Evolutionary conservation across 257 asterid species (phyloP), one percentile per base, ranked within the genome.

Genomic region (Capsicum baccatum): DNA sequence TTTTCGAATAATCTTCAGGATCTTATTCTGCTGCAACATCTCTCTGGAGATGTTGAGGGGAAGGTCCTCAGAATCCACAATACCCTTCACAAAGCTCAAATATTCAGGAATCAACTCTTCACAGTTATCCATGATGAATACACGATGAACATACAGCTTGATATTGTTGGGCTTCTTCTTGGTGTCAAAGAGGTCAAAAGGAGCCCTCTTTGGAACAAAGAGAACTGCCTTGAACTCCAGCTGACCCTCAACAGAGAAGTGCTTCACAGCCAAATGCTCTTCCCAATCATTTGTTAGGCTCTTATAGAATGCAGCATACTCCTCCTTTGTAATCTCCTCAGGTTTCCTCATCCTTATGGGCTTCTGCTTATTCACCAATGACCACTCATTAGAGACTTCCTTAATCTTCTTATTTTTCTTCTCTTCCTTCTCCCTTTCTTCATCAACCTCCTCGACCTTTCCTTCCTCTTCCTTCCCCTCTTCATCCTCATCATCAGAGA

Each of bases 291-390:
- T 92, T 9, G 96, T 92, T 5, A 92, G 90, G 70, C 92, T 90
- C 83, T 92, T 92, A 91, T 92, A 91, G 93, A 92, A 92, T 12
- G 97, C 92, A 19, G 93, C 87, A 88, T 92, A 91, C 79, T 92
- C 95, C 39, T 91, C 97, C 90, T 91, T 91, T 0, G 89, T 90
- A 68, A 91, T 91, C 86, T 93, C 97, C 85, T 92, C 95, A 0
- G 95, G 95, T 85, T 91, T 92, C 85, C 92, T 86, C 93, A 91
- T 87, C 97, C 97, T 91, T 9, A 92, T 90, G 4, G 97, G 94
- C 84, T 91, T 91, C 89, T 91, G 97, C 84, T 92, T 91, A 87
- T 91, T 91, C n/a, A 91, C 92, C 84, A 90, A 63, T n/a, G 88
- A 33, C 94, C 95, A 92, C 88, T 89, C 94, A 78, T 92, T 91